Evolutionary conservation across 1,284 basidiomycete species (phyloP), one percentile per base, ranked within the genome.

Genomic region (Meripilus lineatus): DNA sequence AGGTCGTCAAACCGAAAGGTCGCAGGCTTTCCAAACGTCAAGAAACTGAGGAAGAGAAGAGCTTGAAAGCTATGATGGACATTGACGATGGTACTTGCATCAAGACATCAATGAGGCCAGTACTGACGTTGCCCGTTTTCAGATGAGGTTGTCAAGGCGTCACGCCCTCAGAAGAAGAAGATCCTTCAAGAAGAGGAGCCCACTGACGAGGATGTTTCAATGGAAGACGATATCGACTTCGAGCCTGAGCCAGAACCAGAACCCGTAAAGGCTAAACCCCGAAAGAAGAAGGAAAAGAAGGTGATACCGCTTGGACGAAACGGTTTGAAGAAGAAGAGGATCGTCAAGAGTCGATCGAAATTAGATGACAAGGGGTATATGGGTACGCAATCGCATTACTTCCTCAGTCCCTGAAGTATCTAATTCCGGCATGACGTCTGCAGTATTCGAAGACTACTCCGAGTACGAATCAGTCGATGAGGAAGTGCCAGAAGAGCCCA

Each of bases 391-490:
- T 25, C 25, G 43, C 37, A 26, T 24, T 7, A 15, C 15, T n/a
- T n/a, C n/a, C n/a, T n/a, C n/a, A n/a, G n/a, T n/a, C n/a, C n/a
- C 36, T 32, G 18, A 14, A 13, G 28, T n/a, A n/a, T n/a, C 21
- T 17, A 34, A 44, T 32, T 50, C 2, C 14, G 17, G 13, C 21
- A 5, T n/a, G 23, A 26, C 13, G 30, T 35, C 10, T 26, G 21
- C 52, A 89, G 87, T 77, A 14, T 82, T 74, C 24, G 81, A 86
- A 57, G 87, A 89, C 57, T 85, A 86, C 57, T 86, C 84, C 2
- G 77, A 77, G 13, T 89, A 86, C 57, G 86, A 90, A 62, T 87
- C 84, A 5, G 81, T 84, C 1, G 77, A 78, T 18, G 84, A 83
- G 52, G 75, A 77, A 8, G 73, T 71, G 24, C 64, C 54, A 2